Conservation (phyloP, 23 red algal species). For the Pyropia haitanensis region DNA sequence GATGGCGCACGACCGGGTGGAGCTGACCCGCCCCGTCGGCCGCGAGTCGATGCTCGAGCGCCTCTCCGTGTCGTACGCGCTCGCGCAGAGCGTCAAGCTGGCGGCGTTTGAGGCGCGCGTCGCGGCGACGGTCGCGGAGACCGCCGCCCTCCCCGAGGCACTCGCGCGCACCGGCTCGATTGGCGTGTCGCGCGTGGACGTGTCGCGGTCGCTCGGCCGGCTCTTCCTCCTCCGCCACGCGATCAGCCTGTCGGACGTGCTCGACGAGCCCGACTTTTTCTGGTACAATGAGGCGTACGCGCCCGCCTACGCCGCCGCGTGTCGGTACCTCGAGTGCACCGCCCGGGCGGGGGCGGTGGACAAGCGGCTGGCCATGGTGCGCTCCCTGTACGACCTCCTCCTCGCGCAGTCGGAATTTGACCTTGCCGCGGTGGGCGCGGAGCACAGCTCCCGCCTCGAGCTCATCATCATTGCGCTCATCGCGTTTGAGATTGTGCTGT, state of each 20-base stretch:
- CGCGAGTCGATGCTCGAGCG: conserved; percentile 47
- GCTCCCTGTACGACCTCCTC: conserved; percentile 68
- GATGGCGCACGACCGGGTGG: conserved; percentile 6
- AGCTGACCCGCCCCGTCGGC: conserved; percentile 5
- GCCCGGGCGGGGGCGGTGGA: conserved; percentile 67
- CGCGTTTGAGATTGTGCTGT: conserved; percentile 73
- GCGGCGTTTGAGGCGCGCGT: conserved; percentile 66
- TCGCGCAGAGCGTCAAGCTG: conserved; percentile 84
- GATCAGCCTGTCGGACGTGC: conserved; percentile 74
- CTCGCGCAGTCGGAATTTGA: conserved; percentile 53
- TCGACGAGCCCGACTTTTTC: conserved; percentile 76
- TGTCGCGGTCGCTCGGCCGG: conserved; percentile 59
- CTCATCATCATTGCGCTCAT: conserved; percentile 71
- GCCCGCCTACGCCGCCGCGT: conserved; percentile 40
- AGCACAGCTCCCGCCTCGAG: conserved; percentile 64
- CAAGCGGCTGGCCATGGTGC: conserved; percentile 76
- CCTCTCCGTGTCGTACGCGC: conserved; percentile 57
- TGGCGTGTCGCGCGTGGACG: conserved; percentile 34
- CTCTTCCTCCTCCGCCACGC: conserved; percentile 70
- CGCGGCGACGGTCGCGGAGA: conserved; percentile 57
- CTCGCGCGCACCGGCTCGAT: conserved; percentile 63
- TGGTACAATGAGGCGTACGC: conserved; percentile 72
- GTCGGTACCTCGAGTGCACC: conserved; percentile 68
- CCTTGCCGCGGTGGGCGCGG: conserved; percentile 40
- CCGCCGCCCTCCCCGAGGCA: conserved; percentile 58